Percentiles rank a stretch among this genome's conserved stretches.
phyloP scores from a whole-genome alignment of 2,329 filamentous ascomycete species.

The Penicillium digitatum region DNA sequence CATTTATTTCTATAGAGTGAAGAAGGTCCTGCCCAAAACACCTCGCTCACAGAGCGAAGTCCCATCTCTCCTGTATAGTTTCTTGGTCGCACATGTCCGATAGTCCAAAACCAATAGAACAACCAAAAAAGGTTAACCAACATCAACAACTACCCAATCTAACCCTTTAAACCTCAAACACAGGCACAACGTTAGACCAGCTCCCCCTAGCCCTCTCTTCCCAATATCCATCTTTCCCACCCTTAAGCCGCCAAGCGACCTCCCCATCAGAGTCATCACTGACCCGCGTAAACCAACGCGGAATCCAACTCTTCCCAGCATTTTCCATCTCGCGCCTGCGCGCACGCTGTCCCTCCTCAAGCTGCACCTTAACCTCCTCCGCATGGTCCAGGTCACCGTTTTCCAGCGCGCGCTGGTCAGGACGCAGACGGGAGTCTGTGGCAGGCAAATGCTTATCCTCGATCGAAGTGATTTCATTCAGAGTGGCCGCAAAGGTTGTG shows the following conservation, averaged over 20 bases:
- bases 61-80: background rate
- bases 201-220: conserved; percentile 68
- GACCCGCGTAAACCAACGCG: conserved; percentile 79
- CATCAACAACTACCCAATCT: background rate
- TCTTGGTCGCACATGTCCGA: background rate
- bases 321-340: conserved; percentile 73
- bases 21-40: conserved; percentile 10
- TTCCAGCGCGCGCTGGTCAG: conserved; percentile 83
- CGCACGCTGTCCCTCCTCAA: conserved; percentile 81
- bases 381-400: conserved; percentile 76
- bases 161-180: conserved; percentile 46
- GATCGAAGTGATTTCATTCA: conserved; percentile 83
- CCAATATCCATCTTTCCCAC: conserved; percentile 89
- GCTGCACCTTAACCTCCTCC: conserved; percentile 72
- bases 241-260: conserved; percentile 65
- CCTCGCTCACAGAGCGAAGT: background rate
- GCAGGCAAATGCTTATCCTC: conserved; percentile 71
- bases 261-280: conserved; percentile 42
- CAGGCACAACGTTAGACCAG: conserved; percentile 59
- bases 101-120: background rate
- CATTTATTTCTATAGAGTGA: conserved; percentile 8
- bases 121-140: background rate
- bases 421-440: conserved; percentile 78
- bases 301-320: conserved; percentile 65
- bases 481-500: conserved; percentile 74